These are phyloP conservation scores for Neofusicoccum parvum DNA, from an alignment of 2,329 filamentous ascomycete species.

Conservation along the genomic window DNA sequence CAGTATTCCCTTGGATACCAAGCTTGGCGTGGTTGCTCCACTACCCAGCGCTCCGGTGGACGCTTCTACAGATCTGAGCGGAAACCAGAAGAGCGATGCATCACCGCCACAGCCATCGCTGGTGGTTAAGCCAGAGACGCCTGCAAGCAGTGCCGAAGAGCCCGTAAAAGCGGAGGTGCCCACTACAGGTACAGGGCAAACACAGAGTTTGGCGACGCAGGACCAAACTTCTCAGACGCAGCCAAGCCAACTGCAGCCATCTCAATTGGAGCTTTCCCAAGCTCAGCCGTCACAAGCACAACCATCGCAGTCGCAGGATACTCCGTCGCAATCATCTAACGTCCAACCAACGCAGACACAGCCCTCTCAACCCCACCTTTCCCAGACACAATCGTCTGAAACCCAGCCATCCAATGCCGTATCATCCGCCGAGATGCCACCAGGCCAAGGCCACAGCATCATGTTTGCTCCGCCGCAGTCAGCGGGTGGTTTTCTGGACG, in stretches of 20 bases:
- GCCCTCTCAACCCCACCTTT: neutral
- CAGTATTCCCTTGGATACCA: neutral
- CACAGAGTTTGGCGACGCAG: neutral
- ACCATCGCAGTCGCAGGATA: constrained; percentile 21
- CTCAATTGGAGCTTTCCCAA: neutral
- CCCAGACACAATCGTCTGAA: constrained; percentile 3
- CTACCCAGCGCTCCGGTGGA: neutral
- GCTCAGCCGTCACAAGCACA: neutral
- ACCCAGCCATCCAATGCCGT: neutral
- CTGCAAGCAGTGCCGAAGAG: neutral
- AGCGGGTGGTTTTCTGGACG: constrained; percentile 37
- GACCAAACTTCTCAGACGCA: neutral
- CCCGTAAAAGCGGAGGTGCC: neutral
- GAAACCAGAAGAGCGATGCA: neutral
- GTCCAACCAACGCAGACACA: constrained; percentile 1
- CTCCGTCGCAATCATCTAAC: neutral
- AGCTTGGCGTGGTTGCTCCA: neutral
- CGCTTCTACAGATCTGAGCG: neutral
- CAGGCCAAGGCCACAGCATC: constrained; percentile 25
- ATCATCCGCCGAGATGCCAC: constrained; percentile 1
- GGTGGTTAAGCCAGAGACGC: neutral
- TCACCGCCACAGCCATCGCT: neutral
- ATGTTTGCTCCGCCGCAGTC: constrained; percentile 38
- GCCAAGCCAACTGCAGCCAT: constrained; percentile 22
- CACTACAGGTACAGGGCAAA: neutral